Conservation (phyloP, 495 filamentous ascomycete genomes). For the Penicillium argentinense region DNA sequence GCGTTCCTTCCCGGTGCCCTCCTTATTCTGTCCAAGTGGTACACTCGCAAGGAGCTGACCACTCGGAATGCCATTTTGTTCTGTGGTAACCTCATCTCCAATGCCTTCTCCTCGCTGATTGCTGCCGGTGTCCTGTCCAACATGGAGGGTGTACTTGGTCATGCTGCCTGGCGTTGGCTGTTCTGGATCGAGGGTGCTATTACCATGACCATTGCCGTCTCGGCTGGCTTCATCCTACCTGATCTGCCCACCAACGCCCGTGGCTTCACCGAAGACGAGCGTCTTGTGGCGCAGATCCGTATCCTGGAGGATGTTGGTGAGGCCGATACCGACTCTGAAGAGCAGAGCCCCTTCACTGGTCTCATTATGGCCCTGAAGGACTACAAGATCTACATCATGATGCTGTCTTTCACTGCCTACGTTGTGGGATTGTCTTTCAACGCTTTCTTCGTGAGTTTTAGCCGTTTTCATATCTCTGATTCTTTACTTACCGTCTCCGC, state of each 20-base stretch:
- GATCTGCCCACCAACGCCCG: conserved; percentile 72
- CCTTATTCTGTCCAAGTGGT: conserved; percentile 49
- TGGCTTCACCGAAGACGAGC: conserved; percentile 69
- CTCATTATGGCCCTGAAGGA: conserved; percentile 67
- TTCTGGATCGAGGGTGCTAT: conserved; percentile 51
- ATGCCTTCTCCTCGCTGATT: conserved; percentile 65
- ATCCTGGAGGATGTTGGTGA: conserved; percentile 77
- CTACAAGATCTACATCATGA: conserved; percentile 68
- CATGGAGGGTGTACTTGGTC: conserved; percentile 41
- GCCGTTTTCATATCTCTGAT: not conserved
- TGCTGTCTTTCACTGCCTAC: conserved; percentile 41
- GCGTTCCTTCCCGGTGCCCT: conserved; percentile 45
- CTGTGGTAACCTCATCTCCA: conserved; percentile 52
- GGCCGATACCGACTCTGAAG: conserved; percentile 60
- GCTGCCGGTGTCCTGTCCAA: conserved; percentile 44
- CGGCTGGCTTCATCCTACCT: conserved; percentile 62
- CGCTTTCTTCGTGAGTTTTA: conserved; percentile 34
- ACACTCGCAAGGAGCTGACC: conserved; percentile 43
- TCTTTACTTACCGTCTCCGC: conserved; percentile 57
- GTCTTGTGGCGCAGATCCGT: conserved; percentile 63
- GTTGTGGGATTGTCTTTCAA: conserved; percentile 37
- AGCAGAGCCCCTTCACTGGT: conserved; percentile 65
- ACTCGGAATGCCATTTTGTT: conserved; percentile 44
- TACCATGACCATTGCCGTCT: conserved; percentile 32
- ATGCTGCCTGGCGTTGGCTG: conserved; percentile 64